Percentiles rank a stretch among this genome's conserved stretches.
phyloP scores from a whole-genome alignment of 2,329 filamentous ascomycete species.

The Periconia digitata region DNA sequence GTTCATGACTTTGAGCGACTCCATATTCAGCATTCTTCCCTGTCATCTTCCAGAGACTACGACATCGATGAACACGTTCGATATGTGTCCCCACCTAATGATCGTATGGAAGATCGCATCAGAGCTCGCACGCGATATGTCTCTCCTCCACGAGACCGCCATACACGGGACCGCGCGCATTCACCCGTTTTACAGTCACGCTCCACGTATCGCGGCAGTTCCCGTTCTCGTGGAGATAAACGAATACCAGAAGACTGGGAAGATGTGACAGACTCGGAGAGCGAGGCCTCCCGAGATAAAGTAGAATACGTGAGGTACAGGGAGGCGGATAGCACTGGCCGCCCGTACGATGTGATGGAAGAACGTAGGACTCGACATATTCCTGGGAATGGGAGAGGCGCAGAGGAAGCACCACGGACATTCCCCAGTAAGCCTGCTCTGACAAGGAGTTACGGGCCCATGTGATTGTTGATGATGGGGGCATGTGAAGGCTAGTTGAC shows the following conservation, averaged over 20 bases:
- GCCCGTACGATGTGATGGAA: conserved; percentile 29
- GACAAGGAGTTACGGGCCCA: background rate
- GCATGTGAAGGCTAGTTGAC: too few species aligned
- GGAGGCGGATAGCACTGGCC: conserved; percentile 32
- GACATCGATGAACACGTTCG: conserved; percentile 17
- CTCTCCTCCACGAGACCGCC: conserved; percentile 3
- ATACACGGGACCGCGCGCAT: conserved; percentile 6
- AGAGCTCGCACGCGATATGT: background rate
- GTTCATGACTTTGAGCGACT: conserved; percentile 22
- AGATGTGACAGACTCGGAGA: conserved; percentile 30
- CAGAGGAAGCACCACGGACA: background rate
- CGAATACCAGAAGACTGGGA: conserved; percentile 14
- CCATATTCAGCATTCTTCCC: conserved; percentile 16
- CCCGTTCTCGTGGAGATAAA: conserved; percentile 11
- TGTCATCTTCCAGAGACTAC: conserved; percentile 9
- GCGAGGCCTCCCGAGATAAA: conserved; percentile 21
- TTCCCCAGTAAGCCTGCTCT: background rate
- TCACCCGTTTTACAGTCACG: background rate
- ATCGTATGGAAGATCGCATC: background rate
- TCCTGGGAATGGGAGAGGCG: background rate
- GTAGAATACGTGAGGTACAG: conserved; percentile 17
- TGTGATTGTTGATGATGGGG: background rate
- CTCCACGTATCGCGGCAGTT: conserved; percentile 13
- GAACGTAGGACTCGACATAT: conserved; percentile 13
- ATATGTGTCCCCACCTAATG: conserved; percentile 10